Conservation (phyloP, 1,284 basidiomycete genomes). For the Ceratobasidium sp. region DNA sequence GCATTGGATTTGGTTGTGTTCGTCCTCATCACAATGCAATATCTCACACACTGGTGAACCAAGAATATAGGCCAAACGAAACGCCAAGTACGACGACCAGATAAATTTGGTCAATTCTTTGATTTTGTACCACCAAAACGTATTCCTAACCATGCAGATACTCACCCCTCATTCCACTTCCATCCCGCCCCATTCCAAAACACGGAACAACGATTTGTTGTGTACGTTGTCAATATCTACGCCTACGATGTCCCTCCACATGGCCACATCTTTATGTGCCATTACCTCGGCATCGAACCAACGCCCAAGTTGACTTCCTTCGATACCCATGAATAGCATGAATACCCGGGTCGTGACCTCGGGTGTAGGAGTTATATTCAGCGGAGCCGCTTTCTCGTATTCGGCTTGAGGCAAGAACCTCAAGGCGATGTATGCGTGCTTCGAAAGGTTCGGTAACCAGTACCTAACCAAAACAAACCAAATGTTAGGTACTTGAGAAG, state of each 20-base stretch:
- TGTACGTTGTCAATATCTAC: conserved; percentile 44
- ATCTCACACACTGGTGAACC: no score
- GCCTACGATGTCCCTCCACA: conserved; percentile 48
- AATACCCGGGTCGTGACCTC: conserved; percentile 57
- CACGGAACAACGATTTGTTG: conserved; percentile 48
- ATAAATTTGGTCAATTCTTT: no score
- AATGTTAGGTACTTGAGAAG: no score
- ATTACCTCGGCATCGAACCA: conserved; percentile 46
- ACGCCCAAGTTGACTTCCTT: conserved; percentile 44
- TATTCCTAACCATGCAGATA: not conserved
- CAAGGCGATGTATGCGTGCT: conserved; percentile 54
- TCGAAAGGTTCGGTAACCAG: conserved; percentile 55
- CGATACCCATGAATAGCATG: conserved; percentile 56
- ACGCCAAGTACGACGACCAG: not conserved
- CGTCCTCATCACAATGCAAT: no score
- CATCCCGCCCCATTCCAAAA: conserved; percentile 54
- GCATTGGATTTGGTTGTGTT: no score
- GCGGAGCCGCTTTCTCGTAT: conserved; percentile 53
- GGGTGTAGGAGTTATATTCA: conserved; percentile 53
- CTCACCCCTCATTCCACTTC: conserved; percentile 45
- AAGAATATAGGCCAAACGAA: no score
- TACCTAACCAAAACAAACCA: conserved; percentile 45
- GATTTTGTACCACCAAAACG: no score
- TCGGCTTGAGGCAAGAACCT: conserved; percentile 56
- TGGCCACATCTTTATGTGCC: conserved; percentile 40